These are phyloP conservation scores for Amanita inopinata DNA, from an alignment of 768 basidiomycete species.

Conservation along the genomic window DNA sequence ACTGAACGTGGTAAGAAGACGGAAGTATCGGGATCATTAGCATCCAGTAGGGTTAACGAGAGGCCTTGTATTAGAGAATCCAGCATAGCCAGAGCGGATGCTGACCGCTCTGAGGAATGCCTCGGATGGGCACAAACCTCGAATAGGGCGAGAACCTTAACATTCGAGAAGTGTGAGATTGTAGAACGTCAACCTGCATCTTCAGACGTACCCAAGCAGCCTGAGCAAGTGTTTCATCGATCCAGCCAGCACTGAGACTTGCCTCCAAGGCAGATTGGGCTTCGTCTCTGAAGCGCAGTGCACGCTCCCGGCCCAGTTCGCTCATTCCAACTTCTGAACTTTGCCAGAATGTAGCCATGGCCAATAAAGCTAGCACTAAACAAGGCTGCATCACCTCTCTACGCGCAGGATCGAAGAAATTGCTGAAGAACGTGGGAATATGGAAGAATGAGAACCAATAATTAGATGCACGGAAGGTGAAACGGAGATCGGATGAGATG, in stretches of 20 bases:
- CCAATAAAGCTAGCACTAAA: conserved; percentile 50
- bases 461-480: conserved; percentile 53
- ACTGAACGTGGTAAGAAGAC: conserved; percentile 41
- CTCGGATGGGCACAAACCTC: conserved; percentile 62
- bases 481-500: conserved; percentile 49
- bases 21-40: conserved; percentile 40
- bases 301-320: conserved; percentile 39
- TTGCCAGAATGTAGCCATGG: conserved; percentile 59
- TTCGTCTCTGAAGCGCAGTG: conserved; percentile 52
- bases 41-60: conserved; percentile 49
- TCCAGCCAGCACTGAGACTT: conserved; percentile 60
- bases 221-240: conserved; percentile 66
- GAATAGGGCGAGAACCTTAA: conserved; percentile 59
- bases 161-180: neutral
- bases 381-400: conserved; percentile 58
- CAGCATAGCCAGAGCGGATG: conserved; percentile 49
- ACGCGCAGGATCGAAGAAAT: conserved; percentile 43
- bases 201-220: conserved; percentile 55
- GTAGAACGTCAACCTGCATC: conserved; percentile 2
- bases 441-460: conserved; percentile 73
- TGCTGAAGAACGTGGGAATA: conserved; percentile 54
- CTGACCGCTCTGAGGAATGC: conserved; percentile 42
- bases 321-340: conserved; percentile 55
- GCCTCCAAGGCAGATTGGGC: conserved; percentile 65
- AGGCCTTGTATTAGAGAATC: conserved; percentile 61